phyloP scores from a whole-genome alignment of 1,284 basidiomycete genomes.

The Trichosporon inkin region DNA sequence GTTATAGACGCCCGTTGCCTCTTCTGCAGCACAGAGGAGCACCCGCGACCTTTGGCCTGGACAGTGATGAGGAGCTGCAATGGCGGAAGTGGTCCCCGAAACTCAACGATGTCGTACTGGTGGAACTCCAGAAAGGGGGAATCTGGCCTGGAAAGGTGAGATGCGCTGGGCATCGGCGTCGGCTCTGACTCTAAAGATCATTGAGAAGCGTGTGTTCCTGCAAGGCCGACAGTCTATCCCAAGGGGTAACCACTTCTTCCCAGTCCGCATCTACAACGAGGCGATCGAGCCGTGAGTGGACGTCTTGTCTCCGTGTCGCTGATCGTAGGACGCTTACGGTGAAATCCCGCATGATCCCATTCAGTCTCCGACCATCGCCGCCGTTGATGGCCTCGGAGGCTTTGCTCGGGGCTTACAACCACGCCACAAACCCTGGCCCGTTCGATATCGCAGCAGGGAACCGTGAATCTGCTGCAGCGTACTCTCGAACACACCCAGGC shows the following conservation, averaged over 20 bases:
- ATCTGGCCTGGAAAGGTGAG: constrained; percentile 43
- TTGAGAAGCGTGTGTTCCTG: constrained; percentile 42
- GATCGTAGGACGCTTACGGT: constrained; percentile 36
- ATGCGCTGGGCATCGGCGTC: background rate
- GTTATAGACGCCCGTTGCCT: constrained; percentile 24
- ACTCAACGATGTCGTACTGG: constrained; percentile 36
- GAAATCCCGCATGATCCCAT: constrained; percentile 42
- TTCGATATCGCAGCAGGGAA: constrained; percentile 39
- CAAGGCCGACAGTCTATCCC: constrained; percentile 41
- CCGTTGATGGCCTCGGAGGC: constrained; percentile 37
- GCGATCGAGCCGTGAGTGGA: constrained; percentile 34
- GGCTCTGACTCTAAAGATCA: constrained; percentile 30
- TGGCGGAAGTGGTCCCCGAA: constrained; percentile 43
- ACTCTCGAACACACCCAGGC: constrained; percentile 39
- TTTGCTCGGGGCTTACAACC: constrained; percentile 41
- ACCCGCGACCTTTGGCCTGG: constrained; percentile 25
- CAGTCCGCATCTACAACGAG: constrained; percentile 41
- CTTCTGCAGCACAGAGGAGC: constrained; percentile 34
- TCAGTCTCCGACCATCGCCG: constrained; percentile 34
- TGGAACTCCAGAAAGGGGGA: constrained; percentile 31
- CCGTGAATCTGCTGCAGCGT: constrained; percentile 35
- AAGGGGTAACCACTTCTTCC: constrained; percentile 43
- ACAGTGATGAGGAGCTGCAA: constrained; percentile 33
- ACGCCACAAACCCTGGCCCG: constrained; percentile 33
- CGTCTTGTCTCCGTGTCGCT: background rate